Conservation (phyloP, 805 yeast genomes). For the Zygosaccharomyces bisporus region DNA sequence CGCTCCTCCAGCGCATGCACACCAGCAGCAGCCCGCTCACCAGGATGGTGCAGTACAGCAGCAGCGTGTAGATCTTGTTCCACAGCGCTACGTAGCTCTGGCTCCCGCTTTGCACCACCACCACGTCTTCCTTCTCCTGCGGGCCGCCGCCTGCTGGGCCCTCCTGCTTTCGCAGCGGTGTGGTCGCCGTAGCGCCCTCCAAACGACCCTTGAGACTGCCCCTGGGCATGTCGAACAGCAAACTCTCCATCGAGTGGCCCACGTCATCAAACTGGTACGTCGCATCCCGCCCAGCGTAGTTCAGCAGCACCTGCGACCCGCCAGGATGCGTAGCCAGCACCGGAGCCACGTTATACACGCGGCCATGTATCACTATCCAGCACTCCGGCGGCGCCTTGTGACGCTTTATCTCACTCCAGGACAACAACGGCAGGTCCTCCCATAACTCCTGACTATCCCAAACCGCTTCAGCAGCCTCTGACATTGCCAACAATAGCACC, state of each 20-base stretch:
- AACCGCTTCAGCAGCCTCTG: slow-evolving; percentile 1
- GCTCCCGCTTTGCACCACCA: slow-evolving; percentile 11
- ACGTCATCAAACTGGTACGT: slow-evolving; percentile 28
- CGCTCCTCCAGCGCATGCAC: slow-evolving; percentile 12
- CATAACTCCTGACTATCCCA: background rate
- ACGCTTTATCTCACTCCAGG: slow-evolving; percentile 18
- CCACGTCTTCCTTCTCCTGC: slow-evolving; percentile 3
- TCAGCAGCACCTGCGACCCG: slow-evolving; percentile 24
- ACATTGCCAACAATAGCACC: background rate
- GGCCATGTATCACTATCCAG: slow-evolving; percentile 26
- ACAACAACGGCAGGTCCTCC: slow-evolving; percentile 9
- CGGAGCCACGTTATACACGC: slow-evolving; percentile 25
- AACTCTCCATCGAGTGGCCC: slow-evolving; percentile 34
- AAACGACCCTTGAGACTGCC: slow-evolving; percentile 50
- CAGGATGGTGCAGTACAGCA: slow-evolving; percentile 11
- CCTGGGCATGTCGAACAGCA: slow-evolving; percentile 43
- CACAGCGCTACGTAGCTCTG: slow-evolving; percentile 7
- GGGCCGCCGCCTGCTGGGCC: background rate
- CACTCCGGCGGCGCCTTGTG: slow-evolving; percentile 21
- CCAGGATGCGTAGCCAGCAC: slow-evolving; percentile 28
- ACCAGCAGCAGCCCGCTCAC: slow-evolving; percentile 15
- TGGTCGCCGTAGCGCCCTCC: slow-evolving; percentile 7
- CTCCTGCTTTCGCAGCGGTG: background rate
- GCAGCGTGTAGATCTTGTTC: slow-evolving; percentile 12
- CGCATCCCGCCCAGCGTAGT: slow-evolving; percentile 28